Evolutionary conservation across 495 filamentous ascomycete genomes (phyloP), one percentile per base, ranked within the genome.

Genomic region (Aspergillus nanangensis): DNA sequence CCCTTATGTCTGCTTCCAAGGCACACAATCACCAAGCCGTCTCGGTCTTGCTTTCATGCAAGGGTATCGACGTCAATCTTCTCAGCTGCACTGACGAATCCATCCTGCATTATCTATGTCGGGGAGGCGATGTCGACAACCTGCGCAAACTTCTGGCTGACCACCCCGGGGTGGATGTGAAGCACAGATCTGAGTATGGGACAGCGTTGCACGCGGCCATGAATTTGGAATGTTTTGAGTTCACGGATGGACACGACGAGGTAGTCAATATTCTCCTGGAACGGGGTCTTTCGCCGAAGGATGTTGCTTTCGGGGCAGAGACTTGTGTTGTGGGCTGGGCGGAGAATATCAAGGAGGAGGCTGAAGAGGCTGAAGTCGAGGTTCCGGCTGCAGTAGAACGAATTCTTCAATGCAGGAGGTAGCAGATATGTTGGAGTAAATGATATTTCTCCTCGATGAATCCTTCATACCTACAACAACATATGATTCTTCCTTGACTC

Each of bases 81-180:
- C 29, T 44, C 9, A n/a, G 24, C 31, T 7, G 0, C 9, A 14
- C 34, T 9, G 7, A 36, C 1, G 42, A 44, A n/a, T 35, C 18
- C 22, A 36, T 44, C 14, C 18, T 36, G n/a, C 42, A 44, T 36
- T 23, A 35, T 44, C 29, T 44, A 8, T 44, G 17, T n/a, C 29
- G 31, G 13, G 29, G 10, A 1, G 9, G 17, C 4, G 42, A 21
- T 5, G 19, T 29, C 4, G 14, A 20, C 14, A 44, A 36, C 13
- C 1, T 44, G 19, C 14, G 22, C 7, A 44, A 35, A 19, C 29
- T 44, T 11, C 29, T 44, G 20, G 29, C 11, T 15, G 18, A 17
- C 3, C n/a, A 38, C 17, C 35, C 35, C n/a, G 8, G 9, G 3
- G 9, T 38, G n/a, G 18, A 38, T 19, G 18, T 38, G 9, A 38